A percentile compares a stretch with the other conserved stretches of the same genome.
These are phyloP conservation scores for Brasenia schreberi DNA, from an alignment of 164 flowering plant genomes.

Conservation along the genomic window DNA sequence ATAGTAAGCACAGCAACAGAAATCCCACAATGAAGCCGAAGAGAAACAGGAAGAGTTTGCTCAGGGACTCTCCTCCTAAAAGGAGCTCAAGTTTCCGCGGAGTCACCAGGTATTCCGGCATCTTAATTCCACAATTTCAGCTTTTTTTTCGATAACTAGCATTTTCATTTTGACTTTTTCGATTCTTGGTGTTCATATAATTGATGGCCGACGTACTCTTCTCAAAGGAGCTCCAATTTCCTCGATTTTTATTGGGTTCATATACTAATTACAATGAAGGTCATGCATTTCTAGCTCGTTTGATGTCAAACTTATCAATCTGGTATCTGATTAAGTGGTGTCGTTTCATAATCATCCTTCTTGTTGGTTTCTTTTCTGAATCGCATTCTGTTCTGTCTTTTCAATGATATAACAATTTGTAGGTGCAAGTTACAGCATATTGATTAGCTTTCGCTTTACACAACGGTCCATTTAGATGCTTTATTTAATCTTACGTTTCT, in stretches of 20 bases:
- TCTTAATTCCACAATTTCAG: background rate
- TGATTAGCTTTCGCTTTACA: too few species aligned
- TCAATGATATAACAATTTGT: too few species aligned
- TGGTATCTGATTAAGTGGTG: background rate
- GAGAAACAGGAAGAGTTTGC: slow-evolving; percentile 58
- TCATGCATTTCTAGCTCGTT: too few species aligned
- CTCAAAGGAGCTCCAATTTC: background rate
- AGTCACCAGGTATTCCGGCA: slow-evolving; percentile 57
- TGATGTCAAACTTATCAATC: too few species aligned
- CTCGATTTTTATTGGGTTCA: background rate
- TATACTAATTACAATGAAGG: background rate
- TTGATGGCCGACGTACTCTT: background rate
- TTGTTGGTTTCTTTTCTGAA: background rate
- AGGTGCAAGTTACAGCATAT: too few species aligned
- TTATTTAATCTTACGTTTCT: background rate
- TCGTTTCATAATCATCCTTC: background rate
- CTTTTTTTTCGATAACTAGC: background rate
- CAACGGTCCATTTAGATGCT: background rate
- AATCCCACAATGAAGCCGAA: slow-evolving; percentile 26
- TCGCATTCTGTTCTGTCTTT: background rate
- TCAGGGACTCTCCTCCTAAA: slow-evolving; percentile 74
- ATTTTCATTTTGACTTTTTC: background rate
- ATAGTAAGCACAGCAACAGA: slow-evolving; percentile 1
- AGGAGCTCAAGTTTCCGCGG: slow-evolving; percentile 85
- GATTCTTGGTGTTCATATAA: background rate